These are phyloP conservation scores for Lotus japonicus DNA, from an alignment of 306 rosid species.

Conservation along the genomic window DNA sequence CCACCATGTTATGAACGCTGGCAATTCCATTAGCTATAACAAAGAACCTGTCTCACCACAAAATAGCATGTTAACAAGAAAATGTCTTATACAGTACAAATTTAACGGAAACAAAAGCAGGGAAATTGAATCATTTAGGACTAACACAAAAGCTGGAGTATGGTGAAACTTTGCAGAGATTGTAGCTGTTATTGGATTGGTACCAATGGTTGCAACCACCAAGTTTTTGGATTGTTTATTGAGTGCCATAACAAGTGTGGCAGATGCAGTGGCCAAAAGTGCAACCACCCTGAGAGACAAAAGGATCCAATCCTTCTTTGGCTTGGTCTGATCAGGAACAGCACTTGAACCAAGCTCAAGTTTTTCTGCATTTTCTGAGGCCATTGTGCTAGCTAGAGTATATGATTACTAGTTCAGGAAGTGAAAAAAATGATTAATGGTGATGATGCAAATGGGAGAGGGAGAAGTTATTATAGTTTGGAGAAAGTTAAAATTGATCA, in stretches of 20 bases:
- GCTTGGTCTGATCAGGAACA: neutral
- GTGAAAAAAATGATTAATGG: neutral
- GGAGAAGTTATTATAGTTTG: constrained; percentile 20
- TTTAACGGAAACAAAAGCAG: neutral
- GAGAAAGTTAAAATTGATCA: constrained; percentile 8
- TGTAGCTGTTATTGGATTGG: constrained; percentile 32
- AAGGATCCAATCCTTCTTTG: constrained; percentile 29
- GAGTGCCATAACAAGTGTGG: constrained; percentile 68
- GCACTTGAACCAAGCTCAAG: neutral
- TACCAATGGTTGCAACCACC: constrained; percentile 79
- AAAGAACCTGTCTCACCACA: constrained; percentile 52
- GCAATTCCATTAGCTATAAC: constrained; percentile 64
- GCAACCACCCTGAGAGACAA: constrained; percentile 44
- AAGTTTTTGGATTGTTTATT: constrained; percentile 59
- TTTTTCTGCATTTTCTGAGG: constrained; percentile 37
- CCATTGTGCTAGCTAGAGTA: constrained; percentile 45
- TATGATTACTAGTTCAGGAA: neutral
- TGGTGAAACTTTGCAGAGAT: constrained; percentile 61
- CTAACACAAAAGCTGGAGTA: constrained; percentile 81
- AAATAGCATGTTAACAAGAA: neutral
- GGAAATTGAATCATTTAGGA: too few relatives aligned
- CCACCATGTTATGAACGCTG: constrained; percentile 53
- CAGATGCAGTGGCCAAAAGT: constrained; percentile 57
- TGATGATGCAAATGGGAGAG: neutral
- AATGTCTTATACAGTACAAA: neutral